Base-by-base conservation (phyloP, 306 rosid species). In the Astragalus membranaceus region DNA sequence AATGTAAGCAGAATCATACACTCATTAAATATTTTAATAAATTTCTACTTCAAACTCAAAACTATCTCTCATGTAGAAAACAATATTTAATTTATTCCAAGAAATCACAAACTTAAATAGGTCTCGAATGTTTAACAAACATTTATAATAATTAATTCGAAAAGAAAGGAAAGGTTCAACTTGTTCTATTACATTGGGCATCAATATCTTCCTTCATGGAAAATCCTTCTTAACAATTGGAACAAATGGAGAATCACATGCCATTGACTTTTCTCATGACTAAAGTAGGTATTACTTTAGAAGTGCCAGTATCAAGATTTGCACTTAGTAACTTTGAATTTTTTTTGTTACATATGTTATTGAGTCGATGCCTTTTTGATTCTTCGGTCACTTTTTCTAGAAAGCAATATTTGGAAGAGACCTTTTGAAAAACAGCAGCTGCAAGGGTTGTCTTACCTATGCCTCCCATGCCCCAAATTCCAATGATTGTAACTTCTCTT, bases 391-490 rank as follows among this genome's bases (percentile, higher is more conserved):
- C 56, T 3, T 78, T 78, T 48, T 15, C 64, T 2, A 78, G 3
- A 47, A 78, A 71, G 36, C 64, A 71, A 30, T 26, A 78, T 0
- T 8, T 23, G 12, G 59, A 10, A 47, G 63, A 78, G 10, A 78
- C 10, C 6, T 36, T 29, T 0, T 55, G 46, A 71, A 20, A 78
- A 3, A 48, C 10, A 23, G 73, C 49, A 5, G 35, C 39, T 0
- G 77, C 82, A 70, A 77, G 10, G 4, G 68, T 46, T 54, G 81
- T 70, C 17, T 78, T 78, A 3, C 81, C 77, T 4, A 71, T 71
- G 7, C 81, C 69, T 1, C 69, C 68, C 73, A 78, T 71, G 23
- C 73, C 81, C 77, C 77, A 64, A 26, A 78, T 47, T 64, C 81
- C 81, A 55, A 78, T 26, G 3, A 64, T 30, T 55, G 23, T 12